Conservation (phyloP, 2,329 filamentous ascomycete genomes). For the Scopulariopsis brevicaulis region DNA sequence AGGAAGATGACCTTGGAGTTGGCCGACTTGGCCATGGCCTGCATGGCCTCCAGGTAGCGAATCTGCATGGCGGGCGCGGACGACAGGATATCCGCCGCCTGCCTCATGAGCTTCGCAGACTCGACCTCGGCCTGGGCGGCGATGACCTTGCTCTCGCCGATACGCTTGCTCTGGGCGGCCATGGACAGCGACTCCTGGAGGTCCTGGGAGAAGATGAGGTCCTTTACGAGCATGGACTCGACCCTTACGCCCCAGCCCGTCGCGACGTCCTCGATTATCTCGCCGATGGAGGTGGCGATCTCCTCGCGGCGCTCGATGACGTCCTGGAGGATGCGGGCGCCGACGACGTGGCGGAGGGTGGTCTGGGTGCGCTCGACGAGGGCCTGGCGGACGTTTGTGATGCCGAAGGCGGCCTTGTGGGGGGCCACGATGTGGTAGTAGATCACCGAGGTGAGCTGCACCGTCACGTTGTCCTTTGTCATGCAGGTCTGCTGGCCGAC, state of each 20-base stretch:
- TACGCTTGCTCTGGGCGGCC: slow-evolving; percentile 97
- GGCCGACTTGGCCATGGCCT: slow-evolving; percentile 91
- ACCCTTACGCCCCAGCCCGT: slow-evolving; percentile 90
- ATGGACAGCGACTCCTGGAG: slow-evolving; percentile 94
- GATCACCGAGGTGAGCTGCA: slow-evolving; percentile 91
- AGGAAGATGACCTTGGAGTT: slow-evolving; percentile 85
- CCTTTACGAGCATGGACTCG: slow-evolving; percentile 98
- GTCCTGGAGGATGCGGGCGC: slow-evolving; percentile 89
- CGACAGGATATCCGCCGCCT: slow-evolving; percentile 87
- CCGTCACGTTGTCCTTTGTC: slow-evolving; percentile 98
- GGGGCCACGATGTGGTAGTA: slow-evolving; percentile 97
- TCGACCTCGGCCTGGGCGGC: slow-evolving; percentile 95
- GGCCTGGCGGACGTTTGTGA: slow-evolving; percentile 89
- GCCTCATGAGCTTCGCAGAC: slow-evolving; percentile 82
- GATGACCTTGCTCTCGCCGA: slow-evolving; percentile 97
- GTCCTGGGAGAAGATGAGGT: slow-evolving; percentile 94
- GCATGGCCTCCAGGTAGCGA: slow-evolving; percentile 96
- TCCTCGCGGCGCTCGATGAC: slow-evolving; percentile 98
- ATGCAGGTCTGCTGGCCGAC: slow-evolving; percentile 96
- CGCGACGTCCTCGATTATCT: slow-evolving; percentile 96
- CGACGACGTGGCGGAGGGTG: slow-evolving; percentile 91
- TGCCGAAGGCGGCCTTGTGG: slow-evolving; percentile 95
- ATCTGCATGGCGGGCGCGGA: slow-evolving; percentile 97
- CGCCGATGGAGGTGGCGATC: slow-evolving; percentile 85
- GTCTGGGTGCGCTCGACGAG: slow-evolving; percentile 97